Percentiles rank a stretch among this genome's conserved stretches.
Conservation (phyloP, 1,284 basidiomycete genomes). For the Ustilago trichophora region DNA sequence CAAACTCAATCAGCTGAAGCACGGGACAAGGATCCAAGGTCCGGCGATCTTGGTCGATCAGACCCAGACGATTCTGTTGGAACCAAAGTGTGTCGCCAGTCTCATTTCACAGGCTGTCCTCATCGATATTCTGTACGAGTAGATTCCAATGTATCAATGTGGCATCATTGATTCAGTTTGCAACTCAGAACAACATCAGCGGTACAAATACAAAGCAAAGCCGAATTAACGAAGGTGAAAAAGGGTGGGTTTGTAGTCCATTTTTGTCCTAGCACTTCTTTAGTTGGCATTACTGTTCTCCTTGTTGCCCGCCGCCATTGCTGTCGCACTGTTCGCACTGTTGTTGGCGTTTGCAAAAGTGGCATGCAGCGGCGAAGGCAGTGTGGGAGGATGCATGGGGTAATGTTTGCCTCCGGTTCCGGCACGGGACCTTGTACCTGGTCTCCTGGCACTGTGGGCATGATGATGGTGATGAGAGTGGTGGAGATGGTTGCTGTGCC, state of each 20-base stretch:
- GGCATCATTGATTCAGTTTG: no score
- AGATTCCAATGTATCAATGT: no score
- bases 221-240: no score
- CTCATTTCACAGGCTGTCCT: conserved; percentile 53
- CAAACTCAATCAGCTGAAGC: conserved; percentile 74
- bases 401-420: conserved; percentile 34
- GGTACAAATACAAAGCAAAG: no score
- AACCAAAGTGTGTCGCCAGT: conserved; percentile 57
- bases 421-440: conserved; percentile 25
- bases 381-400: conserved; percentile 37
- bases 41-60: conserved; percentile 90
- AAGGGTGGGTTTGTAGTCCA: no score
- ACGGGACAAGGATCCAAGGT: conserved; percentile 78
- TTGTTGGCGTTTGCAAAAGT: conserved; percentile 24
- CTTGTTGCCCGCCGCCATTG: no score
- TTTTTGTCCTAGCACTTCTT: no score
- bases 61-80: conserved; percentile 86
- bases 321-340: no score
- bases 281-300: no score
- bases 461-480: conserved; percentile 6
- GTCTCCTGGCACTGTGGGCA: conserved; percentile 7
- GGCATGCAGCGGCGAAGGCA: conserved; percentile 25
- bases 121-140: conserved; percentile 49
- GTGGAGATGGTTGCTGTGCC: conserved; percentile 2
- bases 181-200: no score